Base-by-base conservation (phyloP, 2,329 filamentous ascomycete genomes). In the Phoma sp. region DNA sequence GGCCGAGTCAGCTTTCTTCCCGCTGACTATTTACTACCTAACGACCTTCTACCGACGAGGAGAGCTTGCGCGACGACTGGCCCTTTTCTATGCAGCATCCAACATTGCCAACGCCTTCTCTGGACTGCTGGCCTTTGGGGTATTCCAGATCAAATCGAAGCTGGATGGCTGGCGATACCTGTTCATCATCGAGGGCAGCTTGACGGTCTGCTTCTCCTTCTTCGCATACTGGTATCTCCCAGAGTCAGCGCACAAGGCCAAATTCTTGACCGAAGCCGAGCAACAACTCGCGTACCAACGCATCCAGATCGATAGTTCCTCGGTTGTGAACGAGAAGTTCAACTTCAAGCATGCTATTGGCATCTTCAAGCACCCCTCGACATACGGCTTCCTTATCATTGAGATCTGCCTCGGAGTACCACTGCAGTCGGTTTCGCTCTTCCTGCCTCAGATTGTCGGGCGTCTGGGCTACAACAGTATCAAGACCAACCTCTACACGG, bases 401-500 rank as follows among this genome's bases (percentile, higher is more conserved):
- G 81, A 85, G 67, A 80, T 86, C 51, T 86, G 84, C 62, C 76
- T 86, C 13, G 84, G 84, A 32, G 83, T 86, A 0, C 84, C 84
- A 0, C 68, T 86, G 10, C 83, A 85, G 59, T 82, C 80, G 5
- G 83, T 86, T 4, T 74, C 77, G 0, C 77, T 86, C 2, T 87
- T 86, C 70, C 70, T 87, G 40, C 84, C 84, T 0, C 82, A 85
- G 58, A 87, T 87, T 57, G 78, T 86, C 19, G 72, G 71, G 3
- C 73, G 82, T 2, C 75, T 86, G 4, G 80, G 80, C 9, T 85
- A 83, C 67, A 62, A 71, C 43, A 81, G 78, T n/a, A 80, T 86
- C 57, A 85, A 85, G 65, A 92, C 90, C 0, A 94, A 95, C 65
- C 81, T 94, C 0, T 92, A 90, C 75, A 93, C 90, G 0, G 90